phyloP scores from a whole-genome alignment of 1,284 basidiomycete species.

The Tranzscheliella williamsii region DNA sequence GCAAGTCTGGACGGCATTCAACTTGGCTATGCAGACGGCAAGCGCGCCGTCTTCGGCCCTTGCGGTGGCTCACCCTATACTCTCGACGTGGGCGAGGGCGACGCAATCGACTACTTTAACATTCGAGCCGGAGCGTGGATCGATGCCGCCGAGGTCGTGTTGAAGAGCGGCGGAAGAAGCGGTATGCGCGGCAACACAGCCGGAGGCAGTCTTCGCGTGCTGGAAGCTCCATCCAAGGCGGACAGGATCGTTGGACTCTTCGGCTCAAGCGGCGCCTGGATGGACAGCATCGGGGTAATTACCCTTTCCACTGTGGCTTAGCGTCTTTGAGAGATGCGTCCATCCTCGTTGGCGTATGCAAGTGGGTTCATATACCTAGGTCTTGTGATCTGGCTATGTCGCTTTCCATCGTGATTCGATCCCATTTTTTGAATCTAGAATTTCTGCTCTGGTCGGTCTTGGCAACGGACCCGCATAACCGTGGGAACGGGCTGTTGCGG shows the following conservation, averaged over 20 bases:
- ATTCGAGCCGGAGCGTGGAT: slow-evolving; percentile 35
- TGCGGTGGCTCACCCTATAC: slow-evolving; percentile 15
- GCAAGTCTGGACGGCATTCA: slow-evolving; percentile 16
- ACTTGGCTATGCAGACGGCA: slow-evolving; percentile 8
- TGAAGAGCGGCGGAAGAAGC: slow-evolving; percentile 14
- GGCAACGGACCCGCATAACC: no score
- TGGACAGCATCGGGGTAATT: slow-evolving; percentile 23
- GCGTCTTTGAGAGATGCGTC: no score
- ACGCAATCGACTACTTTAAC: slow-evolving; percentile 11
- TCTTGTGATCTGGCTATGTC: no score
- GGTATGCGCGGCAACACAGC: slow-evolving; percentile 26
- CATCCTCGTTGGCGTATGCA: no score
- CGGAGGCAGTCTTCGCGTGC: slow-evolving; percentile 20
- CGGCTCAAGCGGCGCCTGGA: slow-evolving; percentile 23
- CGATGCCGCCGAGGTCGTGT: slow-evolving; percentile 31
- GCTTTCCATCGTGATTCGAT: no score
- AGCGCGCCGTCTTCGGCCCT: slow-evolving; percentile 3
- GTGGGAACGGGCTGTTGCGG: no score
- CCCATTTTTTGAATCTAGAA: no score
- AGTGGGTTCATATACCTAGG: no score
- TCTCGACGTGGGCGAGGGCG: slow-evolving; percentile 5
- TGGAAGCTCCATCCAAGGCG: slow-evolving; percentile 11
- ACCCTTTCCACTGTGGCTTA: slow-evolving; percentile 1
- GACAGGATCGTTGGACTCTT: slow-evolving; percentile 21
- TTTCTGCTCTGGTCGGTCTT: no score